phyloP scores from a whole-genome alignment of 2,329 filamentous ascomycete genomes.

The Trichoderma atroviride region DNA sequence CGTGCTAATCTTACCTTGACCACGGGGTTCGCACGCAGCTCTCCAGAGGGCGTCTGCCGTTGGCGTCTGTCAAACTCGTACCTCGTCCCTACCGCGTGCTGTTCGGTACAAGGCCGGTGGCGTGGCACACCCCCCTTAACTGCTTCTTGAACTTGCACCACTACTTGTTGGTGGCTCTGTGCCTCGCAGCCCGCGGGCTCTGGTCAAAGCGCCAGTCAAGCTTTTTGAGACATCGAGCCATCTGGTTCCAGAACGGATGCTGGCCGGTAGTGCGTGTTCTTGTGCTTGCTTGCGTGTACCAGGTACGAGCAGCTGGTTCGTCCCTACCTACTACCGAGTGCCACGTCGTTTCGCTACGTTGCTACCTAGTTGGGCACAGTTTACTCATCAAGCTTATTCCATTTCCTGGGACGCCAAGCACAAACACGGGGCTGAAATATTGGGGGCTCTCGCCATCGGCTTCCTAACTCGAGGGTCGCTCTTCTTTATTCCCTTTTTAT shows the following conservation, averaged over 20 bases:
- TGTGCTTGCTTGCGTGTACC: neutral
- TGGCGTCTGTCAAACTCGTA: neutral
- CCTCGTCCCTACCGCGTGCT: neutral
- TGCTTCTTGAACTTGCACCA: too few relatives aligned
- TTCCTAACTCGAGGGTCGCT: neutral
- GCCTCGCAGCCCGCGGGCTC: neutral
- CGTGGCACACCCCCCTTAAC: neutral
- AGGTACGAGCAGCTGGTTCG: neutral
- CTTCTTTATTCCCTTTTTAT: neutral
- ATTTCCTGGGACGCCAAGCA: neutral
- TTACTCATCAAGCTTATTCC: constrained; percentile 12
- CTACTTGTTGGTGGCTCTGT: neutral
- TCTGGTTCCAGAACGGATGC: constrained; percentile 8
- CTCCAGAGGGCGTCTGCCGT: neutral
- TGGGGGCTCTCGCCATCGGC: neutral
- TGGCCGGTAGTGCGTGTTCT: neutral
- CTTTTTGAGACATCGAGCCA: constrained; percentile 12
- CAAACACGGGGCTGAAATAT: neutral
- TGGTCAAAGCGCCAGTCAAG: constrained; percentile 3
- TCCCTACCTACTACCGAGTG: neutral
- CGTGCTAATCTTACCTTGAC: too few relatives aligned
- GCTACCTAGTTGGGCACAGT: neutral
- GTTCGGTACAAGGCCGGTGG: neutral
- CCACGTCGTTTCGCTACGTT: constrained; percentile 3
- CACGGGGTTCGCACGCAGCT: too few relatives aligned